phyloP scores from a whole-genome alignment of 371 early-diverging fungal genomes.

The Actinomortierella wolfii region DNA sequence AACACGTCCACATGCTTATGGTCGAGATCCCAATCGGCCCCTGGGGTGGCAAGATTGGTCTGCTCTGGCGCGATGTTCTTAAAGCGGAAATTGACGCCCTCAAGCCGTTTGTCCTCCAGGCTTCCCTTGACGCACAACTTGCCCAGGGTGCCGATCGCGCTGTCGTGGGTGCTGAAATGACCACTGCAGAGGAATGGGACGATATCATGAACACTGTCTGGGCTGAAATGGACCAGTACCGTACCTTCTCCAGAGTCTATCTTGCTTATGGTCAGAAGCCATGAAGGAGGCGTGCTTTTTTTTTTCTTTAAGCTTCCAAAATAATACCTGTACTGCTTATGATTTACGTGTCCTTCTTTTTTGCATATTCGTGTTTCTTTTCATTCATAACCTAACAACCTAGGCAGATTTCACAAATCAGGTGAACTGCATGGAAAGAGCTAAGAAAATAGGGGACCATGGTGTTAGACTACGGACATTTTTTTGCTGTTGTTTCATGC shows the following conservation, averaged over 20 bases:
- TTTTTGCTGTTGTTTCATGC: too few species aligned
- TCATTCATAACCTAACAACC: too few species aligned
- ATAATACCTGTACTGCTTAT: too few species aligned
- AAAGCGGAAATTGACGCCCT: conserved; percentile 44
- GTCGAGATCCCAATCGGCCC: conserved; percentile 47
- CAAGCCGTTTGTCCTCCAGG: conserved; percentile 39
- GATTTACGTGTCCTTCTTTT: too few species aligned
- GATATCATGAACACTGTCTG: conserved; percentile 45
- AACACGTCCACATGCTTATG: conserved; percentile 43
- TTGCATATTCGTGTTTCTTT: too few species aligned
- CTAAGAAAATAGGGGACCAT: too few species aligned
- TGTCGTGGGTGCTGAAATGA: conserved; percentile 44
- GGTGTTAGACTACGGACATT: too few species aligned
- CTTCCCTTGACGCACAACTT: conserved; percentile 23
- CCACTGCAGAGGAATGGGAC: conserved; percentile 45
- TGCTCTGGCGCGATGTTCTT: conserved; percentile 37
- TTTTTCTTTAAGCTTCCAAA: too few species aligned
- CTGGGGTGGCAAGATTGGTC: conserved; percentile 44
- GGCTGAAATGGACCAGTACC: conserved; percentile 46
- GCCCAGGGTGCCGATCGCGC: conserved; percentile 37
- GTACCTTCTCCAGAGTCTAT: conserved; percentile 38
- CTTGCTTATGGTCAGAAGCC: conserved; percentile 39
- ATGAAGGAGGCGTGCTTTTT: conserved; percentile 5
- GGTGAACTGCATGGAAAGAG: too few species aligned
- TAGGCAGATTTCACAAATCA: too few species aligned